phyloP scores from a whole-genome alignment of 352 stramenopile genomes.

The Globisporangium canariense region DNA sequence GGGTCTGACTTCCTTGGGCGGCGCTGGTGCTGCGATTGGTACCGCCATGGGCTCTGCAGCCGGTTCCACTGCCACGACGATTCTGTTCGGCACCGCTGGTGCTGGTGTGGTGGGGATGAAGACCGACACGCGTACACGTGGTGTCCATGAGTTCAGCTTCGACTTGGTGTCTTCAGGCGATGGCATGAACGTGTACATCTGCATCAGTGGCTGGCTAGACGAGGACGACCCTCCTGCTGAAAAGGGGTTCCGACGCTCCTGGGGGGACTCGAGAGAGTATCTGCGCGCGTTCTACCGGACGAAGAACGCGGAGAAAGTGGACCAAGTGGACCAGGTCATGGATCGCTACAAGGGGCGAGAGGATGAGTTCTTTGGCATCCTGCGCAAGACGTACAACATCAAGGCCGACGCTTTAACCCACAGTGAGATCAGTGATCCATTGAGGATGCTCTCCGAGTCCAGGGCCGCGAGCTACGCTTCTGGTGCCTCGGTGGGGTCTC shows the following conservation, averaged over 20 bases:
- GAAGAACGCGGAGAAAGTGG: conserved; percentile 67
- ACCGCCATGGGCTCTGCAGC: conserved; percentile 47
- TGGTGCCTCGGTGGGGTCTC: background rate
- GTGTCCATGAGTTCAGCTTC: conserved; percentile 80
- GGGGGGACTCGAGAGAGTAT: conserved; percentile 80
- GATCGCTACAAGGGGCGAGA: conserved; percentile 81
- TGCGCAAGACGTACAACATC: conserved; percentile 53
- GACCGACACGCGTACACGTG: conserved; percentile 64
- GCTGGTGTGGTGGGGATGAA: conserved; percentile 80
- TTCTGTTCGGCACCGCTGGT: conserved; percentile 80
- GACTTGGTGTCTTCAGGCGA: conserved; percentile 76
- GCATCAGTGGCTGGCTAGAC: conserved; percentile 80
- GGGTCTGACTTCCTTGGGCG: conserved; percentile 57
- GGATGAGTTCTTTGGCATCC: conserved; percentile 76
- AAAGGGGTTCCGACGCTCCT: conserved; percentile 64
- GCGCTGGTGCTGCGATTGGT: conserved; percentile 62
- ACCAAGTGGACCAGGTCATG: conserved; percentile 77
- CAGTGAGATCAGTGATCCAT: conserved; percentile 29
- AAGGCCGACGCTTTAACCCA: conserved; percentile 1
- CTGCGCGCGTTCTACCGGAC: conserved; percentile 70
- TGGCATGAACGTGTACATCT: conserved; percentile 89
- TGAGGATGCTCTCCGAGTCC: conserved; percentile 30
- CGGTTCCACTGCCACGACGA: conserved; percentile 61
- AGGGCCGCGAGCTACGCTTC: conserved; percentile 16
- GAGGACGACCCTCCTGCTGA: conserved; percentile 51